phyloP scores from a whole-genome alignment of 2,329 filamentous ascomycete species.

The Cryphonectria parasitica region DNA sequence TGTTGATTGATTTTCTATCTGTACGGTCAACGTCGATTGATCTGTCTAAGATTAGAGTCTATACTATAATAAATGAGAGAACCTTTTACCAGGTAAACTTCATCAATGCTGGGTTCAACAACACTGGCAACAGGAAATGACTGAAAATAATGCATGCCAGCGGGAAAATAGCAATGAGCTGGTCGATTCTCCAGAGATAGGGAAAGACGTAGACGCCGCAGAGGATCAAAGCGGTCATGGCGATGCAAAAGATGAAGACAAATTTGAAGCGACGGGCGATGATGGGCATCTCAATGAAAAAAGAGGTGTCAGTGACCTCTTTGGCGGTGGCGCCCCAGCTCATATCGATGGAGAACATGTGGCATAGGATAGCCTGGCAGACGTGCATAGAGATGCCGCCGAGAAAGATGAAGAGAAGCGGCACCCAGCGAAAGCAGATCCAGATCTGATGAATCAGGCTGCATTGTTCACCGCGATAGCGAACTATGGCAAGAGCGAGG shows the following conservation, averaged over 20 bases:
- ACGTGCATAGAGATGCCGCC: conserved; percentile 82
- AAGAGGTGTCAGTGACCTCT: conserved; percentile 79
- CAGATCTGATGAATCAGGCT: conserved; percentile 59
- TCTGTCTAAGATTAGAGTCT: background rate
- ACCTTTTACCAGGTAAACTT: conserved; percentile 18
- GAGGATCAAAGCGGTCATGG: conserved; percentile 33
- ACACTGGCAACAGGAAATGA: conserved; percentile 15
- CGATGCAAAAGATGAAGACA: background rate
- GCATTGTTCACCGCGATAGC: conserved; percentile 71
- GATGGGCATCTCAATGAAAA: conserved; percentile 82
- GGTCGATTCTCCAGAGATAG: conserved; percentile 25
- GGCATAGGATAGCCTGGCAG: conserved; percentile 75
- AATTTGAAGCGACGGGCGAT: conserved; percentile 54
- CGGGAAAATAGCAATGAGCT: conserved; percentile 19
- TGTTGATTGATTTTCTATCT: background rate
- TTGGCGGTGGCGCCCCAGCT: conserved; percentile 84
- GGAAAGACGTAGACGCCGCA: conserved; percentile 38
- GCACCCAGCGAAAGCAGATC: conserved; percentile 75
- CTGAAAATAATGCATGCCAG: conserved; percentile 19
- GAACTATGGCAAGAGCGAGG: conserved; percentile 70
- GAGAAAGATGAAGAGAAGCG: conserved; percentile 78
- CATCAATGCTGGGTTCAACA: conserved; percentile 17
- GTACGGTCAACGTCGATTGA: background rate
- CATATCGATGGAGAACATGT: conserved; percentile 88
- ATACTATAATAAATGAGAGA: background rate